Base-by-base conservation (phyloP, 176 grass and related monocot species). In the Panicum miliaceum region DNA sequence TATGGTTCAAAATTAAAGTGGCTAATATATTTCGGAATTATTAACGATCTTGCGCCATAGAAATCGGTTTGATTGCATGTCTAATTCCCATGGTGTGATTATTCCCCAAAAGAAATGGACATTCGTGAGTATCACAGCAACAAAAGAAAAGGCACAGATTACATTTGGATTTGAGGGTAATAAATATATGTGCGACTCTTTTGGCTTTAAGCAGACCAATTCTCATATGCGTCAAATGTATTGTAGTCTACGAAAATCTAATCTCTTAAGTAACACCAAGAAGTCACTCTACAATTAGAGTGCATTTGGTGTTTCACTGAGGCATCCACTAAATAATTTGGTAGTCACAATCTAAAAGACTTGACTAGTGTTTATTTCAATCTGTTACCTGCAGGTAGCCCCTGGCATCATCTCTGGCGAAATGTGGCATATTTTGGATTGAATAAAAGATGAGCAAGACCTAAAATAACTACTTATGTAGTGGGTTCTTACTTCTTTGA, bases 401-500 rank as follows among this genome's bases (percentile, higher is more conserved):
- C 23, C 13, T 11, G 32, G 25, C 38, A 41, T 54, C 35, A 56
- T 81, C 32, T 27, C 47, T 64, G 10, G 19, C 41, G 5, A 6
- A 64, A 22, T 35, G 9, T 4, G 8, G 32, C 8, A n/a, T 5
- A 67, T 46, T 77, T 68, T 16, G 4, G 19, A 56, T 47, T 27
- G 32, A 43, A 5, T 4, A 42, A 84, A 74, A 53, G 32, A 53
- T 38, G 19, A 13, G 9, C 15, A 47, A 46, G 18, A 10, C 20
- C 8, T 57, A 37, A 73, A 58, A 5, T 71, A 34, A 57, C 13
- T 54, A 11, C 25, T 27, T 4, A 79, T 64, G 7, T n/a, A 74
- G 75, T 79, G 67, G 60, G n/a, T 59, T 89, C 59, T 58, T 80
- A 67, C 46, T 51, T 41, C 51, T 40, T 3, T 5, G 20, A n/a